Evolutionary conservation across 1,139 yeast genomes (phyloP), one percentile per base, ranked within the genome.

Genomic region (Saccharomyces hybrid): DNA sequence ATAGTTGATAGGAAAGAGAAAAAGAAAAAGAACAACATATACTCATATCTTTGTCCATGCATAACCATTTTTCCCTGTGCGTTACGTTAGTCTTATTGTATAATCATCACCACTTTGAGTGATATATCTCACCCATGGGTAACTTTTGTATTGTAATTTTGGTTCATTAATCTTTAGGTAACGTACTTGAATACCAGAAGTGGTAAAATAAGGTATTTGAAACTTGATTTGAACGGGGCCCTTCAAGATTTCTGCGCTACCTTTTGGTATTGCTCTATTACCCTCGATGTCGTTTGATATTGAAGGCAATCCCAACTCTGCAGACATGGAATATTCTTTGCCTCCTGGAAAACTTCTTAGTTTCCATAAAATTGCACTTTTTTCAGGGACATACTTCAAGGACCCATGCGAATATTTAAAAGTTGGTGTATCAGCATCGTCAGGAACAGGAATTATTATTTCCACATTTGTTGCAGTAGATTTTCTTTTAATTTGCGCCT

Each of bases 61-160:
- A 38, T 8, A 11, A 9, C 2, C 9, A 7, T 38, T 38, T 27
- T 8, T 3, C 38, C n/a, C n/a, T n/a, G 2, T n/a, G 14, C 42
- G 47, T 48, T 52, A 52, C 47, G 55, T 62, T 51, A 72, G 59
- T 68, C 97, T 82, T 53, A 93, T 88, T 25, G 96, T 89, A 70
- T 91, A 93, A 70, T 91, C 97, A 52, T 88, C 95, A 28, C 98
- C 98, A 61, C 89, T 82, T 72, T 88, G 88, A 3, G 98, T 93
- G 56, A 93, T 90, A 67, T 93, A 93, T 61, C 99, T 81, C 8
- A 93, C 99, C 96, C 98, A 93, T 2, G 99, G 99, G 68, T 90
- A 90, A 58, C 95, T 86, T 67, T 91, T 97, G 71, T 93, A 93
- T 70, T 91, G 96, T 68, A 93, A 73, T 71, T 88, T 90, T 28